A percentile compares a stretch with the other conserved stretches of the same genome.
These are phyloP conservation scores for Pestalotiopsis sp. DNA, from an alignment of 2,329 filamentous ascomycete species.

Conservation along the genomic window DNA sequence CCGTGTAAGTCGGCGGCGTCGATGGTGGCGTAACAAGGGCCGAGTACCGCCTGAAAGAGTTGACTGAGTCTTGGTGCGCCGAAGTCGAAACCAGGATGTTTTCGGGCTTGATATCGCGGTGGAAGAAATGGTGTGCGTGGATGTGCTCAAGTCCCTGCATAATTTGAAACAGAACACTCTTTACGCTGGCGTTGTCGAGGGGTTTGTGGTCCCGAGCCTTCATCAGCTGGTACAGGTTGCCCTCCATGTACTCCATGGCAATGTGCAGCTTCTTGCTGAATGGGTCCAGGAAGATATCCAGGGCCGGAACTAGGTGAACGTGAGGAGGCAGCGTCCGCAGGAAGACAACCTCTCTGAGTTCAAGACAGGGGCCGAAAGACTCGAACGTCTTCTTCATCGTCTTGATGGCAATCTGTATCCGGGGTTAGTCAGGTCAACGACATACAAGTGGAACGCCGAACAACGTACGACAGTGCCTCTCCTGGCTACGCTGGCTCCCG, in stretches of 20 bases:
- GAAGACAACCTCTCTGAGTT: constrained; percentile 96
- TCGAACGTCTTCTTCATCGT: constrained; percentile 99
- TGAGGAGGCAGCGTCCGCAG: constrained; percentile 86
- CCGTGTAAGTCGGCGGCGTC: constrained; percentile 89
- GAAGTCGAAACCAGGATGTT: constrained; percentile 97
- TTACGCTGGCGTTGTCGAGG: constrained; percentile 87
- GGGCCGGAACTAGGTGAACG: constrained; percentile 90
- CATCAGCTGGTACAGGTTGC: constrained; percentile 98
- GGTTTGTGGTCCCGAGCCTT: constrained; percentile 96
- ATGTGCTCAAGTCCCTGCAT: constrained; percentile 96
- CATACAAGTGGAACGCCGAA: too few species aligned
- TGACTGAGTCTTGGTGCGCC: constrained; percentile 76
- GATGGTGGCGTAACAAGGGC: constrained; percentile 91
- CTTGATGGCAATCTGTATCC: constrained; percentile 87
- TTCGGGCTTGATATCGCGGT: constrained; percentile 98
- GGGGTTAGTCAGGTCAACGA: neutral
- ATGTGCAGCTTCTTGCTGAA: constrained; percentile 97
- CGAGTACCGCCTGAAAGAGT: constrained; percentile 91
- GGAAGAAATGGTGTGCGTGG: constrained; percentile 95
- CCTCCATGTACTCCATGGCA: constrained; percentile 99
- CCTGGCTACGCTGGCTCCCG: constrained; percentile 84
- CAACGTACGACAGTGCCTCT: constrained; percentile 85
- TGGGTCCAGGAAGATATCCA: constrained; percentile 98
- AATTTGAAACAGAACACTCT: constrained; percentile 98
- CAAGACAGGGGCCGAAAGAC: constrained; percentile 84